Evolutionary conservation across 2,329 filamentous ascomycete species (phyloP).

Genomic region (Fusarium secorum): DNA sequence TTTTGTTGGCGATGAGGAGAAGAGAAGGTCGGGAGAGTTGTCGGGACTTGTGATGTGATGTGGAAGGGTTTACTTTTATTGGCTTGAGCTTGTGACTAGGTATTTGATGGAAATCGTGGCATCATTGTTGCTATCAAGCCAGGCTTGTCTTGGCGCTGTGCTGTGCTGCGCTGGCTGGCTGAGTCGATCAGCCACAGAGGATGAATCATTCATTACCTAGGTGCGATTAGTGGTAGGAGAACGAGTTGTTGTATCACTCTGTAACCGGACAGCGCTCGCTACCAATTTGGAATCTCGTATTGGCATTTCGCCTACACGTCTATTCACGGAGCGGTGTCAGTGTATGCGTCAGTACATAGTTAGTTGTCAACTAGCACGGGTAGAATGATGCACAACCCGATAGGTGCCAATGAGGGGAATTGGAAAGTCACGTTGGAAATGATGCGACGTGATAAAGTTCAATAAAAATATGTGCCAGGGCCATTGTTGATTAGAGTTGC

Average conservation of each 20-base stretch:
- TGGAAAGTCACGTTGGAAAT: not conserved
- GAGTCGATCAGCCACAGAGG: slow-evolving; percentile 21
- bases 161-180: slow-evolving; percentile 22
- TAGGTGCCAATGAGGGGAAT: not conserved
- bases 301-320: not conserved
- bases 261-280: not conserved
- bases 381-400: not conserved
- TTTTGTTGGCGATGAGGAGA: not conserved
- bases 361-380: slow-evolving; percentile 9
- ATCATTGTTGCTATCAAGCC: slow-evolving; percentile 31
- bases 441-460: slow-evolving; percentile 17
- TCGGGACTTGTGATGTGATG: not conserved
- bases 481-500: slow-evolving; percentile 28
- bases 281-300: slow-evolving; percentile 10
- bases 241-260: slow-evolving; percentile 16
- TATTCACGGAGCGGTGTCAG: slow-evolving; percentile 16
- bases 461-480: not conserved
- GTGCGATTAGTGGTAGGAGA: slow-evolving; percentile 22
- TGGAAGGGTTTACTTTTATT: slow-evolving; percentile 11
- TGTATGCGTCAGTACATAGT: not conserved
- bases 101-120: slow-evolving; percentile 36
- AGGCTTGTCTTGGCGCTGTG: slow-evolving; percentile 33
- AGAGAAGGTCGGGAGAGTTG: not conserved
- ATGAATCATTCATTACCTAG: slow-evolving; percentile 14
- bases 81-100: slow-evolving; percentile 16